Percentiles rank a stretch among this genome's conserved stretches.
phyloP scores from a whole-genome alignment of 139 green algal species.

The Picochlorum costavermella region DNA sequence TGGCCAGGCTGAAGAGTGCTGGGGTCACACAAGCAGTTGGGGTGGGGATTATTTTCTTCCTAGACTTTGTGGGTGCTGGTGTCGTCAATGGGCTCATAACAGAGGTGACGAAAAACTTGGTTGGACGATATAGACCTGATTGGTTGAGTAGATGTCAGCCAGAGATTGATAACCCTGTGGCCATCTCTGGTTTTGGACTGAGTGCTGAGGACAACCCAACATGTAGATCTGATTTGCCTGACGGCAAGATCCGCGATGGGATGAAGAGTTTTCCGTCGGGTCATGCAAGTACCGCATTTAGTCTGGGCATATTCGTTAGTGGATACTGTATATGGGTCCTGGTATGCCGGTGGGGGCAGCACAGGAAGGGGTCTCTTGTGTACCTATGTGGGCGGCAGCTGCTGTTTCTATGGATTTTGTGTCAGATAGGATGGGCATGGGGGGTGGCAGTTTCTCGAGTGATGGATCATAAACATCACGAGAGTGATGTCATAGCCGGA shows the following conservation, averaged over 20 bases:
- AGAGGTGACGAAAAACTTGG: conserved; percentile 23
- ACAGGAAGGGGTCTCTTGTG: neutral
- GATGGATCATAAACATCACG: conserved; percentile 13
- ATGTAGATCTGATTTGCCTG: conserved; percentile 4
- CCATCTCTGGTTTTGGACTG: conserved; percentile 3
- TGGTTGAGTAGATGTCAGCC: conserved; percentile 23
- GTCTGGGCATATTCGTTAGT: neutral
- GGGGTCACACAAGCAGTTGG: conserved; percentile 7
- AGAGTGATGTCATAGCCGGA: conserved; percentile 3
- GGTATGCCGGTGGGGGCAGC: neutral
- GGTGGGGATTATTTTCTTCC: conserved; percentile 22
- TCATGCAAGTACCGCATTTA: conserved; percentile 10
- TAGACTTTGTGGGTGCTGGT: conserved; percentile 29
- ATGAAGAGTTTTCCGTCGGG: conserved; percentile 12
- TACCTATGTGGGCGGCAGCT: too few relatives aligned
- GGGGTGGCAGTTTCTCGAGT: conserved; percentile 2
- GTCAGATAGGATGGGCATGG: conserved; percentile 4
- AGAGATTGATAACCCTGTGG: neutral
- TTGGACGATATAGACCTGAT: conserved; percentile 24
- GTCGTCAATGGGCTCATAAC: conserved; percentile 20
- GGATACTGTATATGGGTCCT: neutral
- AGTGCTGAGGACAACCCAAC: conserved; percentile 10
- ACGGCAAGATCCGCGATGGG: conserved; percentile 14
- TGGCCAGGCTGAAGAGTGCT: neutral
- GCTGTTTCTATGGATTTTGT: conserved; percentile 6